These are phyloP conservation scores for Suhomyces pyralidae DNA, from an alignment of 805 yeast species.

Conservation along the genomic window DNA sequence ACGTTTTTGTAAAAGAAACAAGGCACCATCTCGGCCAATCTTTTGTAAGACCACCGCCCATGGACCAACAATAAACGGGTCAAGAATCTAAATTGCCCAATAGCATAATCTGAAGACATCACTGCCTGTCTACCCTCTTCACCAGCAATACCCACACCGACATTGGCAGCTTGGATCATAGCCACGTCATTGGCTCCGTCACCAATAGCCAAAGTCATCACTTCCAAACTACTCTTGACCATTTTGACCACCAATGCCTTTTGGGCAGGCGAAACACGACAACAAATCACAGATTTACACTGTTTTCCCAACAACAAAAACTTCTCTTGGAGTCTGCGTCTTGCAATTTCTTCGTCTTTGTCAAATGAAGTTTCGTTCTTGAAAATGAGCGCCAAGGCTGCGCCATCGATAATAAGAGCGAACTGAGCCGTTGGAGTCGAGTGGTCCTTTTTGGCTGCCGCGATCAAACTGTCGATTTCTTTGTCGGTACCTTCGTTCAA, in stretches of 20 bases:
- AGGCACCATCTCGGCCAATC: conserved; percentile 82
- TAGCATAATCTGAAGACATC: conserved; percentile 83
- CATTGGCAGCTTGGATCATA: conserved; percentile 85
- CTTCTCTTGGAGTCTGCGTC: conserved; percentile 30
- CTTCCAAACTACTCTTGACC: conserved; percentile 70
- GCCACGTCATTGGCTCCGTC: conserved; percentile 91
- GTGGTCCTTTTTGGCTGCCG: conserved; percentile 55
- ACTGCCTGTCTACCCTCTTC: conserved; percentile 90
- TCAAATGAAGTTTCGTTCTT: conserved; percentile 29
- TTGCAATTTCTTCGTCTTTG: conserved; percentile 36
- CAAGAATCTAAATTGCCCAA: conserved; percentile 77
- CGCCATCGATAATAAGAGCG: conserved; percentile 80
- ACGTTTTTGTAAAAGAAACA: conserved; percentile 78
- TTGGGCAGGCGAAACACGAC: conserved; percentile 87
- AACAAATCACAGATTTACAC: conserved; percentile 78
- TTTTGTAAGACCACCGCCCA: conserved; percentile 84
- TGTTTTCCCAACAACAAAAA: conserved; percentile 73
- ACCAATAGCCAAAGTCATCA: conserved; percentile 85
- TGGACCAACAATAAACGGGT: conserved; percentile 67
- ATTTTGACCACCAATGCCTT: conserved; percentile 79
- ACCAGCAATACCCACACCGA: conserved; percentile 89
- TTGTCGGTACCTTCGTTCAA: conserved; percentile 28
- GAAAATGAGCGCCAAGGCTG: conserved; percentile 57
- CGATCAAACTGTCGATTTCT: conserved; percentile 32
- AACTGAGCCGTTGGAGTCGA: conserved; percentile 63